These are phyloP conservation scores for Echinosophora koreensis DNA, from an alignment of 306 rosid genomes.

Conservation along the genomic window DNA sequence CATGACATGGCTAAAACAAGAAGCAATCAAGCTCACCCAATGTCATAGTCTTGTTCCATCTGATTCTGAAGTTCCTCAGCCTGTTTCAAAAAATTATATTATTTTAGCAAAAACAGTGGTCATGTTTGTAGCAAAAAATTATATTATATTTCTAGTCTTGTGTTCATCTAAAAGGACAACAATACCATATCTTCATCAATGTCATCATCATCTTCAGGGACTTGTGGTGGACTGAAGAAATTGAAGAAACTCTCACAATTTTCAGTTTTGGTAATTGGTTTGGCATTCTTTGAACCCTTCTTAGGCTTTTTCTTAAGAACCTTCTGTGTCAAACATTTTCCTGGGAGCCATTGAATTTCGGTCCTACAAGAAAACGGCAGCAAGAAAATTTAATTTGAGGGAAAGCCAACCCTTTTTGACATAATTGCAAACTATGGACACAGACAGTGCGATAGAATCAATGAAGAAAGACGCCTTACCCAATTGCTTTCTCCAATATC, in stretches of 20 bases:
- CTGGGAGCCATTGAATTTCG: slow-evolving; percentile 80
- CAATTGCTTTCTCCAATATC: slow-evolving; percentile 79
- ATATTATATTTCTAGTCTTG: too few species aligned
- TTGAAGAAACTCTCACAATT: slow-evolving; percentile 86
- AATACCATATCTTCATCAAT: slow-evolving; percentile 82
- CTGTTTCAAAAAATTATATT: slow-evolving; percentile 44
- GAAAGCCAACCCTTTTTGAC: not conserved
- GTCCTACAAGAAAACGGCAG: slow-evolving; percentile 55
- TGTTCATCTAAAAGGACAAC: slow-evolving; percentile 3
- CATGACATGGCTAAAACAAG: not conserved
- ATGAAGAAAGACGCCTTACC: slow-evolving; percentile 53
- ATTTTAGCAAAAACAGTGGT: not conserved
- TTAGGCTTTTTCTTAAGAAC: slow-evolving; percentile 79
- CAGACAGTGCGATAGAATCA: not conserved
- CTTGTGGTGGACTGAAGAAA: slow-evolving; percentile 82
- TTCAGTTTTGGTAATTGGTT: slow-evolving; percentile 87
- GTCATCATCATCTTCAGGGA: slow-evolving; percentile 85
- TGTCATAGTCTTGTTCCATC: slow-evolving; percentile 89
- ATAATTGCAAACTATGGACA: not conserved
- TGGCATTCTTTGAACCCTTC: slow-evolving; percentile 79
- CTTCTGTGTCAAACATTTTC: slow-evolving; percentile 84
- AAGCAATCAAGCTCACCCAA: slow-evolving; percentile 65
- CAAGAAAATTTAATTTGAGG: not conserved
- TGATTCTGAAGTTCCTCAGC: slow-evolving; percentile 83
- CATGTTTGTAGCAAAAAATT: not conserved